phyloP scores from a whole-genome alignment of 1,139 yeast genomes.

The Geotrichum bryndzae region DNA sequence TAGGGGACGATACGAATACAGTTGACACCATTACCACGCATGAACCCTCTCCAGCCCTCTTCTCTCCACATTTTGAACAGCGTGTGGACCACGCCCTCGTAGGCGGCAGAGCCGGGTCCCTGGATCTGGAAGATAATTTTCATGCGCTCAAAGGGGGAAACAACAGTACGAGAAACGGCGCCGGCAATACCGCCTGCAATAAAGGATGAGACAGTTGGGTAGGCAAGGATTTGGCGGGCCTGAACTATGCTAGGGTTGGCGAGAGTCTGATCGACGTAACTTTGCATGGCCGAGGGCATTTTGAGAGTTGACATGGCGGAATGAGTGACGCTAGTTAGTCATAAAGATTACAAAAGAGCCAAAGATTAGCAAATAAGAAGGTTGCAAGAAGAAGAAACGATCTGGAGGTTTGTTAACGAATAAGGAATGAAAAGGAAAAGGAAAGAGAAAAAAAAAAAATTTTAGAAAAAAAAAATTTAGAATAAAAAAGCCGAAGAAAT shows the following conservation, averaged over 20 bases:
- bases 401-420: neutral
- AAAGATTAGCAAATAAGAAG: neutral
- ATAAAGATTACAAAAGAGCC: neutral
- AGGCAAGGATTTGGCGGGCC: constrained; percentile 25
- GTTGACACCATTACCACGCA: constrained; percentile 85
- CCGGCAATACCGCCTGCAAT: constrained; percentile 82
- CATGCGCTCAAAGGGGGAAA: constrained; percentile 91
- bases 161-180: constrained; percentile 85
- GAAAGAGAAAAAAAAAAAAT: neutral
- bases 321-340: neutral
- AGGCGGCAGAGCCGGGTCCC: constrained; percentile 56
- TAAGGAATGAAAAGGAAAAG: neutral
- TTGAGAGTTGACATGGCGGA: constrained; percentile 1
- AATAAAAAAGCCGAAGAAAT: neutral
- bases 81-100: constrained; percentile 70
- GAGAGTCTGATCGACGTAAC: constrained; percentile 4
- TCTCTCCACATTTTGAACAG: constrained; percentile 74
- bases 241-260: constrained; percentile 12
- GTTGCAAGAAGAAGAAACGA: neutral
- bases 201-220: constrained; percentile 50
- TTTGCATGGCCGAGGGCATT: constrained; percentile 6
- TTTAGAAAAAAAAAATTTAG: neutral
- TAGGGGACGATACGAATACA: constrained; percentile 89
- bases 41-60: constrained; percentile 84
- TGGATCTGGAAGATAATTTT: constrained; percentile 88